Evolutionary conservation across 2,329 filamentous ascomycete species (phyloP), one percentile per base, ranked within the genome.

Genomic region (Ceratocystis smalleyi): DNA sequence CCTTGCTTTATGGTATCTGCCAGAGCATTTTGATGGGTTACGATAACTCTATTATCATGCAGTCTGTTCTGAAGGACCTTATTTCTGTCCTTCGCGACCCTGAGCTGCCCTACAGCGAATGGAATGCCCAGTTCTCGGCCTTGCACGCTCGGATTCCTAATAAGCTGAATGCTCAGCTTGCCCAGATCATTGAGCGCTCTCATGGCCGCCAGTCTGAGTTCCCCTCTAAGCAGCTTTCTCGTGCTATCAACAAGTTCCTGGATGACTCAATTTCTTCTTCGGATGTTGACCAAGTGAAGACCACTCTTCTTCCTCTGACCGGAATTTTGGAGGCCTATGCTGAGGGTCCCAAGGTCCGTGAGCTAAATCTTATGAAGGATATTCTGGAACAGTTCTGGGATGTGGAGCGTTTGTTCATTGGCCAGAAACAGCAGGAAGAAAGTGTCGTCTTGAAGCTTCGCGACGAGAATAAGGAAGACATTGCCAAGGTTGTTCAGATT

Each of bases 21-120:
- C 79, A 83, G 72, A 91, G 96, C 75, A 97, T 99, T 69, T 83
- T 99, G 17, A 80, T 86, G 70, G 94, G 94, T 66, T 99, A 90
- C 72, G 94, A 99, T 77, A 99, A 99, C 81, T 92, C 95, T 69
- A 87, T 96, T 69, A 91, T 97, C 75, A 96, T 99, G 92, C 82
- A 84, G 62, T 76, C 84, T 66, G 94, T 91, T 1, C 79, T 99
- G 24, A 90, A 89, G 75, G 89, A 94, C 72, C 80, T 97, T 45
- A 85, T 96, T n/a, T 84, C 90, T 67, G 91, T 99, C 10, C 83
- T 99, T 24, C 86, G 92, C 51, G 84, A 96, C 71, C 85, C 88
- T 1, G 91, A 96, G 71, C 82, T 99, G 68, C 94, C 94, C 1
- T 99, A 94, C 73, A 91, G 92, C 74, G 91, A 99, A 75, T 99